Evolutionary conservation across 139 green algal species (phyloP), one percentile per base, ranked within the genome.

Genomic region (Chlorella sp.): DNA sequence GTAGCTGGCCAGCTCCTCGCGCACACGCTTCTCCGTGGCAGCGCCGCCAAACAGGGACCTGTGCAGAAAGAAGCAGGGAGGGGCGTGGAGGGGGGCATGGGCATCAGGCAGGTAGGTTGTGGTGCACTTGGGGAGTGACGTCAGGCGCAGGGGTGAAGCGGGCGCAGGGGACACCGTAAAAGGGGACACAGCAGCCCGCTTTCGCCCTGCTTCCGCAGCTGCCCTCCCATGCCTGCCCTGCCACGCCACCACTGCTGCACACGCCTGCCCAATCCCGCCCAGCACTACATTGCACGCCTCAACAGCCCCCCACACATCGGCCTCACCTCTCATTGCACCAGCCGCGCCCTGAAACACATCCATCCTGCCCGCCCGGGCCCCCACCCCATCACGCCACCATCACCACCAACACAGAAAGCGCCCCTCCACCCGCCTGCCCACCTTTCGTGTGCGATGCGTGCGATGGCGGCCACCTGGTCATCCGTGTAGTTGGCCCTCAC

Each of bases 401-500:
- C n/a, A n/a, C n/a, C n/a, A n/a, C n/a, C n/a, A n/a, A n/a, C n/a
- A 32, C 68, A n/a, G 2, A 30, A 76, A n/a, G n/a, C n/a, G 73
- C 36, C 82, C 53, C 16, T 1, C 15, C 34, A 19, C 75, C 57
- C 36, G 19, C 16, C n/a, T 42, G 28, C 88, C 9, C 79, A 94
- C 91, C 85, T 89, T 1, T 83, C 53, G 39, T 93, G 85, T 0
- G 95, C 91, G 24, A 96, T 85, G 11, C 93, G 37, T 2, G 95
- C 96, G 64, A 99, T 95, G 57, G 92, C 90, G 30, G 86, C 53
- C 76, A 99, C 87, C 61, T 93, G 78, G 19, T 90, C 91, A 71
- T 98, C 94, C 0, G 69, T 92, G 93, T 95, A 99, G 30, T 90
- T 81, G 57, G 90, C 86, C 60, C 97, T 94, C 36, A 98, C 91